These are phyloP conservation scores for Lomentospora prolificans DNA, from an alignment of 2,329 filamentous ascomycete species.

Conservation along the genomic window DNA sequence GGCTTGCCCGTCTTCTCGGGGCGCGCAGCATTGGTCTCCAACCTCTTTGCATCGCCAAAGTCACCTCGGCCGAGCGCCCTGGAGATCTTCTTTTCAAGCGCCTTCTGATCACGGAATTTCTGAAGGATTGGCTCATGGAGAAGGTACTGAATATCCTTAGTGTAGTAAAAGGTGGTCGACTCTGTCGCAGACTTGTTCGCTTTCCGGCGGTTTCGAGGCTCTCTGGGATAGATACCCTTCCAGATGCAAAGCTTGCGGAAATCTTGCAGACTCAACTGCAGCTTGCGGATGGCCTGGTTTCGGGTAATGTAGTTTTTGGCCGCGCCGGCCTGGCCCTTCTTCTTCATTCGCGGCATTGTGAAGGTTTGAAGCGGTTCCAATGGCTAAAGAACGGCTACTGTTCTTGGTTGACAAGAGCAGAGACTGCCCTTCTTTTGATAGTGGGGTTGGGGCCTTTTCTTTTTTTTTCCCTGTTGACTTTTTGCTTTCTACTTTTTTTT, in stretches of 20 bases:
- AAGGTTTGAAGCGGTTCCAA: neutral
- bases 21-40: constrained; percentile 77
- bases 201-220: constrained; percentile 96
- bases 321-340: constrained; percentile 83
- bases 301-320: constrained; percentile 98
- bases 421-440: constrained; percentile 1
- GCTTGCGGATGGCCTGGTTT: constrained; percentile 93
- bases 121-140: constrained; percentile 88
- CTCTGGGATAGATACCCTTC: constrained; percentile 97
- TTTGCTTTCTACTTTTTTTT: constrained; percentile 12
- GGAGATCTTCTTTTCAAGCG: constrained; percentile 94
- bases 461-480: constrained; percentile 16
- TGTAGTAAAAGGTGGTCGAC: constrained; percentile 83
- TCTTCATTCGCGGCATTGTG: constrained; percentile 70
- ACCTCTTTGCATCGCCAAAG: constrained; percentile 73
- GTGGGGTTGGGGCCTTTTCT: constrained; percentile 17
- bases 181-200: constrained; percentile 82
- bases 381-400: neutral
- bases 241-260: constrained; percentile 98
- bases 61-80: constrained; percentile 86
- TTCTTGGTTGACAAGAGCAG: neutral
- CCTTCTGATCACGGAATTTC: constrained; percentile 96
- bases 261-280: constrained; percentile 93
- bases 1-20: constrained; percentile 87
- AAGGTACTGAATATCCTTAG: constrained; percentile 97